Conservation (phyloP, 345 rosid genomes). For the Conringia planisiliqua region DNA sequence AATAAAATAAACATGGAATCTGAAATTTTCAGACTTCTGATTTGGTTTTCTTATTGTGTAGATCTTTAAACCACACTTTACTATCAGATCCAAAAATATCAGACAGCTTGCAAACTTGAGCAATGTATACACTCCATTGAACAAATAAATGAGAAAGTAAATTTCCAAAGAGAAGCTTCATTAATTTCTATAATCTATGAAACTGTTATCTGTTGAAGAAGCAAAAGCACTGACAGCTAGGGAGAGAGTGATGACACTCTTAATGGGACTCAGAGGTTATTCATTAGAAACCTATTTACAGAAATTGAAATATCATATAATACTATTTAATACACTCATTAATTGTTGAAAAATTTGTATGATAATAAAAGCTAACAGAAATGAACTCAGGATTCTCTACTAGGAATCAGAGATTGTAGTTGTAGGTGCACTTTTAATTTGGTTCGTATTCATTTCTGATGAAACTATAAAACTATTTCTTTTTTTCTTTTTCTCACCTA, state of each 20-base stretch:
- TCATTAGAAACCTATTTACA: constrained; percentile 26
- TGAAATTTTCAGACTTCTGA: constrained; percentile 8
- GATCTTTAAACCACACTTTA: constrained; percentile 12
- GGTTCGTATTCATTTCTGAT: constrained; percentile 9
- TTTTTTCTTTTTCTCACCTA: not conserved
- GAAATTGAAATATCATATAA: constrained; percentile 1
- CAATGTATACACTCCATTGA: not conserved
- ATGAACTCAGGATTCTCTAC: constrained; percentile 20
- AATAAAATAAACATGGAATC: constrained; percentile 8
- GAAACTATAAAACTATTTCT: not conserved
- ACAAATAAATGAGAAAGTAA: constrained; percentile 22
- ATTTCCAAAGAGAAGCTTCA: constrained; percentile 23
- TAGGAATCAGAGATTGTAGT: constrained; percentile 20
- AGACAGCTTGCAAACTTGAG: constrained; percentile 23
- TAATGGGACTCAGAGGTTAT: constrained; percentile 31
- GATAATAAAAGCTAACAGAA: constrained; percentile 8
- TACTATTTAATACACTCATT: constrained; percentile 17
- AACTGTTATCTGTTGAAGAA: constrained; percentile 20
- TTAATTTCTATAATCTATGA: constrained; percentile 25
- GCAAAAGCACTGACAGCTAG: constrained; percentile 27
- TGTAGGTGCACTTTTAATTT: constrained; percentile 23
- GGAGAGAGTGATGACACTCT: constrained; percentile 19
- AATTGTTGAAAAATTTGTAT: constrained; percentile 6
- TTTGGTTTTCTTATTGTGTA: not conserved
- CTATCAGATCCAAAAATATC: constrained; percentile 18